Percentiles rank a stretch among this genome's conserved stretches.
Conservation (phyloP, 176 grass and related monocot genomes). For the Triticum turgidum region DNA sequence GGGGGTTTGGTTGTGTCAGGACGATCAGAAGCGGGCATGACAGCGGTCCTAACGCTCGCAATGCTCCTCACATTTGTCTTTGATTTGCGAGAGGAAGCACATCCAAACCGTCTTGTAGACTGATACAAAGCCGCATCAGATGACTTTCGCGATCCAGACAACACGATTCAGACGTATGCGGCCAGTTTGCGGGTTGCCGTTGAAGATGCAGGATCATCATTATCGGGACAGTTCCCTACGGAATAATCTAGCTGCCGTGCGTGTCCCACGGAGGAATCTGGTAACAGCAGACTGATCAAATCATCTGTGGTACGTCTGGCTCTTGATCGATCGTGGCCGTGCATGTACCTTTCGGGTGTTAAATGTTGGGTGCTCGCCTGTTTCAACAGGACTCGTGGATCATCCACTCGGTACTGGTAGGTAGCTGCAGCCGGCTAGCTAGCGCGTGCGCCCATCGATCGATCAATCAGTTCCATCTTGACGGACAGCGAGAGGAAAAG, state of each 20-base stretch:
- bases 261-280: neutral
- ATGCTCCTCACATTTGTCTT: no score
- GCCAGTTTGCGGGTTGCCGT: no score
- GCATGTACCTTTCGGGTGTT: neutral
- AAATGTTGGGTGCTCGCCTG: neutral
- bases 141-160: no score
- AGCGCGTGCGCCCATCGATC: neutral
- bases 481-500: neutral
- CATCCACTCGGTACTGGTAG: neutral
- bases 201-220: neutral
- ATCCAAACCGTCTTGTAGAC: no score
- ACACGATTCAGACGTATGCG: no score
- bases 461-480: neutral
- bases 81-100: no score
- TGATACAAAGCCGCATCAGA: accelerated
- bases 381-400: neutral
- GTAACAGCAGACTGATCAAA: neutral
- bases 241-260: neutral
- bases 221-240: neutral
- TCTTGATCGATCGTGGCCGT: neutral
- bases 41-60: no score
- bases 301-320: constrained; percentile 1
- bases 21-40: no score
- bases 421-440: neutral
- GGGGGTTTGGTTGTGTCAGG: no score